phyloP scores from a whole-genome alignment of 495 filamentous ascomycete genomes.

The Apodospora peruviana region DNA sequence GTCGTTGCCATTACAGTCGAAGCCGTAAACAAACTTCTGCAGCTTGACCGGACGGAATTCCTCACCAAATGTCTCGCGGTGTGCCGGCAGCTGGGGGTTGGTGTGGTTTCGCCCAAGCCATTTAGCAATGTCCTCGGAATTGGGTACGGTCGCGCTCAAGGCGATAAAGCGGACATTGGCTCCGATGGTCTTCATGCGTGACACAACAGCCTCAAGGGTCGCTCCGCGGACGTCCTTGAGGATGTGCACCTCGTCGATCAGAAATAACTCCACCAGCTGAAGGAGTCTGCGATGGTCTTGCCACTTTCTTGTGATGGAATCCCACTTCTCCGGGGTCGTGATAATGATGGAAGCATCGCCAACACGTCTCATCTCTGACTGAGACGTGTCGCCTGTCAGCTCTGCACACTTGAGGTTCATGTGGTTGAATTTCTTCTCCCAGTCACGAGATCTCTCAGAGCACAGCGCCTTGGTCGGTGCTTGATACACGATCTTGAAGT shows the following conservation, averaged over 20 bases:
- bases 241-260: conserved; percentile 96
- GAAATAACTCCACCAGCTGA: conserved; percentile 79
- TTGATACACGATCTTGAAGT: conserved; percentile 92
- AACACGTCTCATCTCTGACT: conserved; percentile 64
- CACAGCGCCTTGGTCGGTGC: conserved; percentile 93
- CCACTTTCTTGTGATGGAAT: conserved; percentile 95
- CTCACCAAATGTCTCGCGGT: conserved; percentile 78
- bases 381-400: conserved; percentile 87
- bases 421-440: conserved; percentile 75
- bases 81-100: conserved; percentile 62
- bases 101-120: conserved; percentile 83
- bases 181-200: conserved; percentile 90
- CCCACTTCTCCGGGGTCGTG: conserved; percentile 98
- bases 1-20: conserved; percentile 61
- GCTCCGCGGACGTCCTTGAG: conserved; percentile 86
- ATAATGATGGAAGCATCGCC: conserved; percentile 86
- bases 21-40: conserved; percentile 80
- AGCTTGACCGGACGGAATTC: conserved; percentile 85
- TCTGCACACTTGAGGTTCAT: conserved; percentile 76
- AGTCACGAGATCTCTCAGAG: conserved; percentile 73
- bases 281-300: conserved; percentile 81
- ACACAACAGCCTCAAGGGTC: conserved; percentile 91
- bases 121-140: conserved; percentile 80
- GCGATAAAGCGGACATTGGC: conserved; percentile 87
- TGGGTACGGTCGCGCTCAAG: conserved; percentile 89